phyloP scores from a whole-genome alignment of 2,329 filamentous ascomycete genomes.

The Aspergillus fischeri region DNA sequence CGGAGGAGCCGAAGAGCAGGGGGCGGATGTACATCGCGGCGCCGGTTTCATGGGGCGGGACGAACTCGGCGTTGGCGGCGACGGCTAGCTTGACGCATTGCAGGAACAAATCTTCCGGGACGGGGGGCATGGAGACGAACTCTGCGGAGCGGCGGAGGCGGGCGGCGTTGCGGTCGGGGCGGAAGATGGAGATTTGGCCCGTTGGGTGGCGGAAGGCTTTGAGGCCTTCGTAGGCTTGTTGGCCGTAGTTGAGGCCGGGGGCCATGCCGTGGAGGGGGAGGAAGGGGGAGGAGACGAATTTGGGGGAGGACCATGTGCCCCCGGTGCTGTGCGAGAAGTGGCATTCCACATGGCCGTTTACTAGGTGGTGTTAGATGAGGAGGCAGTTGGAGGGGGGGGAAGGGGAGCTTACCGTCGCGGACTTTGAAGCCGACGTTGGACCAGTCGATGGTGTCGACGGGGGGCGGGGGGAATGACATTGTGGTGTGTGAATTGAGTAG shows the following conservation, averaged over 20 bases:
- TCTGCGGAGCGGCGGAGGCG: conserved; percentile 81
- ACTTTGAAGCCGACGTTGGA: conserved; percentile 87
- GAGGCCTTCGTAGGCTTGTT: conserved; percentile 97
- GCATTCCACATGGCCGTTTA: conserved; percentile 91
- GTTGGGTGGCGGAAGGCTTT: conserved; percentile 81
- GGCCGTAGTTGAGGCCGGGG: conserved; percentile 91
- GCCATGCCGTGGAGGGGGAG: conserved; percentile 93
- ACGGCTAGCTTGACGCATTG: conserved; percentile 76
- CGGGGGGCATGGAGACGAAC: conserved; percentile 76
- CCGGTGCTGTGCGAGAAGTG: conserved; percentile 71
- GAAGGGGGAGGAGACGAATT: conserved; percentile 77
- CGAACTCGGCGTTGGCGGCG: conserved; percentile 80
- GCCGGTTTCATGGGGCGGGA: conserved; percentile 83
- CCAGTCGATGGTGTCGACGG: conserved; percentile 61
- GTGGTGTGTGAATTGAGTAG: not conserved
- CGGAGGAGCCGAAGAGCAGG: conserved; percentile 78
- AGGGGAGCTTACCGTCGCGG: conserved; percentile 64
- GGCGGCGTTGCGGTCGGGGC: conserved; percentile 75
- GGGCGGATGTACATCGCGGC: conserved; percentile 92
- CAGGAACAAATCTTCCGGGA: conserved; percentile 73
- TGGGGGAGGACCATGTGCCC: conserved; percentile 68
- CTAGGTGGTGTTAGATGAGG: conserved; percentile 42
- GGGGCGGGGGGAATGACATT: conserved; percentile 29
- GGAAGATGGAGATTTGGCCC: conserved; percentile 75
- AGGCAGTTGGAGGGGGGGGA: not conserved